Base-by-base conservation (phyloP, 805 yeast genomes). In the Hanseniaspora taiwanica region DNA sequence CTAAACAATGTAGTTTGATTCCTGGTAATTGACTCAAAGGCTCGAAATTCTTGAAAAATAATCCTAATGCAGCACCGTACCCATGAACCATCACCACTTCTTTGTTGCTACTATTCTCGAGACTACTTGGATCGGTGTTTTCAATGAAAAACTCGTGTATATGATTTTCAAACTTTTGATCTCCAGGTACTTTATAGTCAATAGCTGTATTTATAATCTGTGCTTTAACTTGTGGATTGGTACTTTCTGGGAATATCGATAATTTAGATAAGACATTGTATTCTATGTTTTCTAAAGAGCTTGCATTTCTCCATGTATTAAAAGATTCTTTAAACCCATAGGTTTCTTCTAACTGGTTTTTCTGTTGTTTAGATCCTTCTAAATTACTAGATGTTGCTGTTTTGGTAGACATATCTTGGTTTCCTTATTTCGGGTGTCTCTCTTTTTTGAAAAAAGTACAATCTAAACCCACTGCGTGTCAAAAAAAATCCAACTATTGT, bases 1-100 rank as follows among this genome's bases (percentile, higher is more conserved):
- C 98, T 2, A 89, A 70, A 0, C 95, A 82, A 61, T 85, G 95
- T 35, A 87, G 84, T 63, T 33, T 83, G 56, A 2, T 85, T 81
- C 60, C 51, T 77, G 82, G 41, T 58, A 60, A 20, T 51, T 57
- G 10, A 45, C 43, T 3, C 46, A 48, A 6, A 46, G 62, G 64
- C 44, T 79, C 81, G 43, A 82, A 70, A 58, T 86, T 89, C 50
- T 78, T 78, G 40, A 80, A 62, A 51, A 79, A 91, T 48, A 86
- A 78, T 0, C 95, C 97, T 21, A 86, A 62, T 1, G 94, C 91
- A 0, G 97, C 96, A 3, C 96, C 97, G 54, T 89, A 89, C 0
- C 98, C 98, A 59, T 89, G 98, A 10, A 89, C 66, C 39, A 89
- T 40, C 20, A 41, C 42, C 17, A 36, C 18, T 16, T 42, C 40